Percentiles rank a stretch among this genome's conserved stretches.
Conservation (phyloP, 176 grass and related monocot species). For the Coix lacrymajobi region DNA sequence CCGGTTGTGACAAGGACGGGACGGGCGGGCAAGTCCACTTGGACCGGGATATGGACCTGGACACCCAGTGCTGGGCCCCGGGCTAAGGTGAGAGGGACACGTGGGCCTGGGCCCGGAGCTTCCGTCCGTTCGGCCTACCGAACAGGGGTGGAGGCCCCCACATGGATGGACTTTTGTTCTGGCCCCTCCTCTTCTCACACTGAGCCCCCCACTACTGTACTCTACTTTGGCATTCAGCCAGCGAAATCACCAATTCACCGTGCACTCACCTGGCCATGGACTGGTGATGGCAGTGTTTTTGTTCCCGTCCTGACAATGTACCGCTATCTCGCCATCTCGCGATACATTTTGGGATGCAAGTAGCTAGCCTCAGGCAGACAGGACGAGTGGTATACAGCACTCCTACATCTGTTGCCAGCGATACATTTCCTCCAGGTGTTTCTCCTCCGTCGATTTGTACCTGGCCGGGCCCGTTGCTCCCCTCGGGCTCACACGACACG, state of each 20-base stretch:
- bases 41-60: background rate
- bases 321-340: background rate
- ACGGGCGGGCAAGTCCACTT: background rate
- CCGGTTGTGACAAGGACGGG: background rate
- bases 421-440: background rate
- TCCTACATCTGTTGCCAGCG: background rate
- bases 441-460: background rate
- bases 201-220: too few relatives aligned
- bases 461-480: background rate
- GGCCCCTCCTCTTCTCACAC: background rate
- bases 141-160: background rate
- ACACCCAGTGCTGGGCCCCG: background rate
- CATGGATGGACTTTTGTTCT: background rate
- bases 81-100: background rate
- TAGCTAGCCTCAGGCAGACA: background rate
- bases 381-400: background rate
- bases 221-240: background rate
- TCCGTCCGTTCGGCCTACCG: constrained; percentile 12
- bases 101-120: constrained; percentile 5
- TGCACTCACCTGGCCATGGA: background rate
- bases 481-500: background rate
- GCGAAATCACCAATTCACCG: background rate
- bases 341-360: background rate
- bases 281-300: background rate
- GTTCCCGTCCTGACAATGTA: background rate